A percentile compares a stretch with the other conserved stretches of the same genome.
phyloP scores from a whole-genome alignment of 169 alveolate species.

The Cryptosporidium sp. region DNA sequence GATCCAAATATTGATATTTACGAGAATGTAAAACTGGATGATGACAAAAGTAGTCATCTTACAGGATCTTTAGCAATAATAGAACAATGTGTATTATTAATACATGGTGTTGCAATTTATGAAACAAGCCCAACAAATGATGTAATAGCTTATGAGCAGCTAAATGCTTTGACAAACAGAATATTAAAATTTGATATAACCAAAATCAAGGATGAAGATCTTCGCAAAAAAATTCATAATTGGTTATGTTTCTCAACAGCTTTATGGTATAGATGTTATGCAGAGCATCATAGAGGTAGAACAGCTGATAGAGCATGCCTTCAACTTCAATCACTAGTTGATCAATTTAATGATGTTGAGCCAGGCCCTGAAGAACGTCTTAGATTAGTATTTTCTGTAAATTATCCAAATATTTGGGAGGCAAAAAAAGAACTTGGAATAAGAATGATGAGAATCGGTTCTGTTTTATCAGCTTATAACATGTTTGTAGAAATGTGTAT shows the following conservation, averaged over 20 bases:
- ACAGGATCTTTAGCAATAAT: slow-evolving; percentile 75
- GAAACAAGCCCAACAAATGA: slow-evolving; percentile 86
- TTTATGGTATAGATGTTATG: slow-evolving; percentile 83
- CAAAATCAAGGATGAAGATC: slow-evolving; percentile 81
- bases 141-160: slow-evolving; percentile 70
- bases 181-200: slow-evolving; percentile 83
- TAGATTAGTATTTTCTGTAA: slow-evolving; percentile 77
- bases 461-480: slow-evolving; percentile 87
- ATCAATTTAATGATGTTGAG: slow-evolving; percentile 83
- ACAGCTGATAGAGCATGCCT: slow-evolving; percentile 85
- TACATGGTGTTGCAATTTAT: slow-evolving; percentile 80
- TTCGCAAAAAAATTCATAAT: slow-evolving; percentile 81
- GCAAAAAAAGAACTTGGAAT: slow-evolving; percentile 84
- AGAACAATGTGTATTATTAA: slow-evolving; percentile 84
- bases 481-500: slow-evolving; percentile 85
- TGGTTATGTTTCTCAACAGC: slow-evolving; percentile 86
- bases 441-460: slow-evolving; percentile 84
- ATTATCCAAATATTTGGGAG: slow-evolving; percentile 83
- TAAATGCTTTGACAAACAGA: slow-evolving; percentile 49
- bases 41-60: slow-evolving; percentile 72
- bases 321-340: slow-evolving; percentile 85
- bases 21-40: slow-evolving; percentile 79
- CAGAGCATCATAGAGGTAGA: slow-evolving; percentile 83
- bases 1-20: slow-evolving; percentile 82
- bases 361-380: slow-evolving; percentile 81